Evolutionary conservation across 2,329 filamentous ascomycete species (phyloP).

Genomic region (Ascosphaera apis): DNA sequence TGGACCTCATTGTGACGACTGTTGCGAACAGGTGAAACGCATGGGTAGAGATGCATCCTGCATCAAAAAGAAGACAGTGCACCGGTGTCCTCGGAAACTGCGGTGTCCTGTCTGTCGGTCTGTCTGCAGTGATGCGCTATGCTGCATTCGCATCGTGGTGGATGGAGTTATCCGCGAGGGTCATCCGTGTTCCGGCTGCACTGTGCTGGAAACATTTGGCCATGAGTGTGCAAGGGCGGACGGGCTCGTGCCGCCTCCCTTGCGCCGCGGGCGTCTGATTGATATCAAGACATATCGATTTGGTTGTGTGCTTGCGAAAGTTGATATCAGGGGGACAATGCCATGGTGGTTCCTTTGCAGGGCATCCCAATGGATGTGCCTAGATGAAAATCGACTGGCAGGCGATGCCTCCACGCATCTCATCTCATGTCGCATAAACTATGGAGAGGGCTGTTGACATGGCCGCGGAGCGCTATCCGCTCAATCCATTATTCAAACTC

Average conservation of each 20-base stretch:
- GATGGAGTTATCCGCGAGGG: neutral
- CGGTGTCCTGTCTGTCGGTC: neutral
- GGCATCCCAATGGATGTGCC: neutral
- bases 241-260: neutral
- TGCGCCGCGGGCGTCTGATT: neutral
- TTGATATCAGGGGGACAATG: no score
- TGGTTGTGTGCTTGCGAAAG: neutral
- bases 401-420: neutral
- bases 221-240: neutral
- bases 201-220: neutral
- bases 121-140: constrained; percentile 1
- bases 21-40: neutral
- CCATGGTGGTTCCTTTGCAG: no score
- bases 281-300: neutral
- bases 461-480: constrained; percentile 1
- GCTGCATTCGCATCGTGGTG: neutral
- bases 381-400: neutral
- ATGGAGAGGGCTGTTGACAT: constrained; percentile 1
- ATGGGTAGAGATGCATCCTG: neutral
- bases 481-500: neutral
- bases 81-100: neutral
- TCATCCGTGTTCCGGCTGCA: neutral
- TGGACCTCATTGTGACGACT: neutral
- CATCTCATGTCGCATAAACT: constrained; percentile 1
- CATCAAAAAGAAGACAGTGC: neutral